These are phyloP conservation scores for Botrytis aclada DNA, from an alignment of 2,329 filamentous ascomycete species.

Conservation along the genomic window DNA sequence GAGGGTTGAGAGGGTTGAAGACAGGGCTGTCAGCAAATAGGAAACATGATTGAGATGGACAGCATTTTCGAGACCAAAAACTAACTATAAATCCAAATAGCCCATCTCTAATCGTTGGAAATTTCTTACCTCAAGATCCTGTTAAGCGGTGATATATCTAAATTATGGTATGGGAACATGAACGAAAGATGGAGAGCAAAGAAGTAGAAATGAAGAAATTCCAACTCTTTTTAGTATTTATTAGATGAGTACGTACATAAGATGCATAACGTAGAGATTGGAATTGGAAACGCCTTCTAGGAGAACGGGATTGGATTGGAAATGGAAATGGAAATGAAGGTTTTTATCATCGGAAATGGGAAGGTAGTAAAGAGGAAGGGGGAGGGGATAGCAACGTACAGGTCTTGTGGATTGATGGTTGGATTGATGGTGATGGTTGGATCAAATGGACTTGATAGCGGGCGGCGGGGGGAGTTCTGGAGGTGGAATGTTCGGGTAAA, in stretches of 20 bases:
- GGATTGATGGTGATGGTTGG: background rate
- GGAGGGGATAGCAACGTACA: background rate
- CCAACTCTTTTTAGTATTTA: background rate
- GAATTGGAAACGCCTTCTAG: too few species aligned
- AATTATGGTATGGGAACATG: constrained; percentile 25
- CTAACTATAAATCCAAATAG: constrained; percentile 45
- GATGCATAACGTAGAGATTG: background rate
- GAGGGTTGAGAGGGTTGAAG: background rate
- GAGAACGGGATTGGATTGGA: background rate
- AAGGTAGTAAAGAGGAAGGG: background rate
- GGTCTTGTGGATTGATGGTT: background rate
- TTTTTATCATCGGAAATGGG: background rate
- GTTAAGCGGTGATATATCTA: constrained; percentile 41
- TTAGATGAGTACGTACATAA: constrained; percentile 18
- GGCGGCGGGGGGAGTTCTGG: constrained; percentile 6
- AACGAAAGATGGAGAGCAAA: background rate
- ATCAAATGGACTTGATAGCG: background rate
- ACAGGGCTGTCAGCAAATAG: background rate
- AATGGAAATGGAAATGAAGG: background rate
- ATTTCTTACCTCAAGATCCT: constrained; percentile 86
- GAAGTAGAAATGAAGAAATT: background rate
- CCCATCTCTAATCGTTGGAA: constrained; percentile 91
- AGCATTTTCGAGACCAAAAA: background rate
- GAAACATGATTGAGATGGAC: background rate
- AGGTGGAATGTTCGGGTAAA: background rate